Evolutionary conservation across 2,329 filamentous ascomycete genomes (phyloP), one percentile per base, ranked within the genome.

Genomic region (Phaeosphaeria sp.): DNA sequence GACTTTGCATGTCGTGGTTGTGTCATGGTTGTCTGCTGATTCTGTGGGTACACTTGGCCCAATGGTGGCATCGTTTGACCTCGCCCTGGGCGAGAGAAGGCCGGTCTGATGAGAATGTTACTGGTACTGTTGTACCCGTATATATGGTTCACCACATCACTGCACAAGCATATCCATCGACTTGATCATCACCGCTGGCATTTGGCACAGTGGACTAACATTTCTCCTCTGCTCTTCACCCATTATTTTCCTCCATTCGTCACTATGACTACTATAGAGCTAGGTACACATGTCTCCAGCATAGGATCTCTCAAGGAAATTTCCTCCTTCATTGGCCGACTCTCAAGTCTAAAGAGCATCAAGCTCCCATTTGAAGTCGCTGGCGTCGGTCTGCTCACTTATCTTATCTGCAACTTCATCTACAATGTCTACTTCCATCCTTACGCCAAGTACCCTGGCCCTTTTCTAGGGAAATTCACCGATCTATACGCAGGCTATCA

Each of bases 361-460:
- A 44, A 44, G 42, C 42, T 44, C 15, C 42, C 42, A 6, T 44
- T 44, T 21, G 42, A 3, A 2, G 21, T 44, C n/a, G 18, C 21
- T 6, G 42, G 42, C 18, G 42, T 25, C 42, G 23, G 21, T 36
- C 50, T 44, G 3, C 17, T 52, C 22, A 6, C 41, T 18, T 58
- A 55, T 15, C 43, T 59, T 15, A 41, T 56, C 22, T 50, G 7
- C 30, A 48, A 57, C 36, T 18, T 59, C 33, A 53, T 60, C 25
- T 59, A 58, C 47, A 49, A 52, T 46, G 41, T 58, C 17, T 60
- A 41, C 49, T 56, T 54, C 18, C 63, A 66, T 50, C 60, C 63
- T 5, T 43, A 55, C 4, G 49, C 63, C 30, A 55, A 53, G 6
- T 61, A 64, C 39, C 63, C 63, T 6, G 63, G 63, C 6, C 63